Percentiles rank a stretch among this genome's conserved stretches.
These are phyloP conservation scores for Madurella fahalii DNA, from an alignment of 2,329 filamentous ascomycete species.

Conservation along the genomic window DNA sequence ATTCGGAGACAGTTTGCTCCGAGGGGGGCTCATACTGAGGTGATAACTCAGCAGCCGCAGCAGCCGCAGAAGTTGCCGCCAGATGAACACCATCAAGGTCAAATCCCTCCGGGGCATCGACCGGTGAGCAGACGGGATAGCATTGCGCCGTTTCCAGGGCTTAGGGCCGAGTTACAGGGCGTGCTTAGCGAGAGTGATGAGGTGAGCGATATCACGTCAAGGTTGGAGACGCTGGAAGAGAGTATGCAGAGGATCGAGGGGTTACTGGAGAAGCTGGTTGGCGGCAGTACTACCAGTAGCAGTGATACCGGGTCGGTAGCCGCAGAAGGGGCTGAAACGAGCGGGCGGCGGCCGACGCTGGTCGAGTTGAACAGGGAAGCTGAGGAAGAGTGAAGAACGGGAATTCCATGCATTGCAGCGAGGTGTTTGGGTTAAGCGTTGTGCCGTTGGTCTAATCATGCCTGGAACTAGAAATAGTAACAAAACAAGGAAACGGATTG, in stretches of 20 bases:
- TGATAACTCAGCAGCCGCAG: constrained; percentile 13
- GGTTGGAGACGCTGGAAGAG: constrained; percentile 49
- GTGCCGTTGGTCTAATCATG: neutral
- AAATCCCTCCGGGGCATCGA: constrained; percentile 25
- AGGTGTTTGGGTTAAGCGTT: too few relatives aligned
- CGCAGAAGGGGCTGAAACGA: neutral
- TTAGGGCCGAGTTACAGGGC: constrained; percentile 47
- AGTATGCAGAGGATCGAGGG: constrained; percentile 38
- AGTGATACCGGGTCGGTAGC: neutral
- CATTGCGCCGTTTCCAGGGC: constrained; percentile 48
- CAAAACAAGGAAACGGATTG: too few relatives aligned
- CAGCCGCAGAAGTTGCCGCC: constrained; percentile 13
- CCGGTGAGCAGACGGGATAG: constrained; percentile 49
- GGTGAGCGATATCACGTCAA: constrained; percentile 39
- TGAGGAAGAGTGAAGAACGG: constrained; percentile 12
- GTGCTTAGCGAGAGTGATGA: constrained; percentile 47
- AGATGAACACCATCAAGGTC: neutral
- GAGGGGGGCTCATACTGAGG: constrained; percentile 29
- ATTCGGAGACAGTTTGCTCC: constrained; percentile 53
- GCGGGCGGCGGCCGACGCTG: neutral
- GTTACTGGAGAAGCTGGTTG: constrained; percentile 28
- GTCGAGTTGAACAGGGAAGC: constrained; percentile 15
- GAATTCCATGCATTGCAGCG: neutral
- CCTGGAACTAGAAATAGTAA: neutral
- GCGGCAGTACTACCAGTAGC: neutral